Evolutionary conservation across 495 filamentous ascomycete species (phyloP), one percentile per base, ranked within the genome.

Genomic region (Tetracladium marchalianum): DNA sequence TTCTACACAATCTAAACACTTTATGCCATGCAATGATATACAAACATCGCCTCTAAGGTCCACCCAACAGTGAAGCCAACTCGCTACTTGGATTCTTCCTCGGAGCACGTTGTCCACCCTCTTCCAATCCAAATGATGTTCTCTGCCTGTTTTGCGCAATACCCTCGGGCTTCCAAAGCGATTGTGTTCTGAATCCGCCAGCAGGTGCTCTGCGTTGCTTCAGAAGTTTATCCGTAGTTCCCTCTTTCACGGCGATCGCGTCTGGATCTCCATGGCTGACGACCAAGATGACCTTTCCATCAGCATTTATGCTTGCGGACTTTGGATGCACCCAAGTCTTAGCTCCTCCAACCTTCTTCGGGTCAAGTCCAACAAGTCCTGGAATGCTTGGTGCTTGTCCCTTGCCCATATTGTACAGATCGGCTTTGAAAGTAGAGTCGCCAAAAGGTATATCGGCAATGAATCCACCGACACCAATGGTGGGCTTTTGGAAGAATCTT

Each of bases 311-410:
- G 16, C 55, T 65, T 11, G 81, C 84, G 15, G 57, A 62, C 41
- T 58, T 60, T 17, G 81, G 71, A 34, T 73, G 68, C 32, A 82
- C 76, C 66, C 73, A 82, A 22, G 80, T 58, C 62, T 86, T 89
- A 27, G 66, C 64, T 41, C 86, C 87, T 47, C 85, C 85, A 6
- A 66, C 59, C 16, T 76, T 70, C 12, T 72, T 64, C 10, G 78
- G 71, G 49, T 87, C 78, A 37, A 84, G 66, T 36, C 55, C 62
- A 11, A 64, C 54, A 7, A 81, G 43, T 9, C 69, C 72, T 12
- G 49, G 42, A 24, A 44, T 48, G 17, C 48, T 50, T 19, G 36
- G 42, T 12, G 51, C 27, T 27, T 13, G 33, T 12, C n/a, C 36
- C 32, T 49, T 39, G 41, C 39, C 37, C 32, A n/a, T 2, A 4